Evolutionary conservation across 768 basidiomycete genomes (phyloP).

Genomic region (Butyriboletus loyo): DNA sequence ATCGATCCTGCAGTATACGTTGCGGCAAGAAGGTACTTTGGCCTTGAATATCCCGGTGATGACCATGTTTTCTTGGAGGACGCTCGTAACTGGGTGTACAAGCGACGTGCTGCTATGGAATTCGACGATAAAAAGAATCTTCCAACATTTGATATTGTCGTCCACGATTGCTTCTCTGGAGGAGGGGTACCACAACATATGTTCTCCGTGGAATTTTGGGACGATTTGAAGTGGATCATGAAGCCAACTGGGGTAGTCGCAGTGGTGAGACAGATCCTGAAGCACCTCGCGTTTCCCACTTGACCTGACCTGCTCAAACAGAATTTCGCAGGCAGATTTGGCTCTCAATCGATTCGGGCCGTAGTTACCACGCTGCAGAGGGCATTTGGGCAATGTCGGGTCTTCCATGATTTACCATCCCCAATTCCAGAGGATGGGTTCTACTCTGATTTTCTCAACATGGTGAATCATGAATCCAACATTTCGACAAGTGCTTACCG

Average conservation of each 20-base stretch:
- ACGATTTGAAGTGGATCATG: constrained; percentile 60
- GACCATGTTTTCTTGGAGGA: constrained; percentile 71
- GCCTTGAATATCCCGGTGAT: constrained; percentile 61
- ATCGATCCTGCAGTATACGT: constrained; percentile 89
- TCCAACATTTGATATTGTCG: constrained; percentile 58
- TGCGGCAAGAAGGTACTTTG: constrained; percentile 78
- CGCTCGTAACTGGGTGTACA: constrained; percentile 64
- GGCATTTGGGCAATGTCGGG: constrained; percentile 77
- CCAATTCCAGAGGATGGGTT: constrained; percentile 45
- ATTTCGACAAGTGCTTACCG: constrained; percentile 5
- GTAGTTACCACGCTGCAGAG: constrained; percentile 67
- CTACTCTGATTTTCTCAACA: constrained; percentile 60
- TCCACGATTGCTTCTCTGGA: constrained; percentile 94
- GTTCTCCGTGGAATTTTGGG: constrained; percentile 84
- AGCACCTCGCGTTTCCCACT: not conserved
- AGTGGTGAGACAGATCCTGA: constrained; percentile 53
- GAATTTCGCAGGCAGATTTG: constrained; percentile 82
- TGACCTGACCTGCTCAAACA: constrained; percentile 27
- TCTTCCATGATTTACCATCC: constrained; percentile 69
- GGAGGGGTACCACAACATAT: constrained; percentile 86
- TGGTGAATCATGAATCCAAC: constrained; percentile 45
- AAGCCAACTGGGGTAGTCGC: constrained; percentile 72
- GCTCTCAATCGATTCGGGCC: constrained; percentile 59
- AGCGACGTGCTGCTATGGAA: constrained; percentile 34
- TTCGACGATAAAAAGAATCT: constrained; percentile 14